Evolutionary conservation across 2,329 filamentous ascomycete species (phyloP).

Genomic region (Aspergillus hortae): DNA sequence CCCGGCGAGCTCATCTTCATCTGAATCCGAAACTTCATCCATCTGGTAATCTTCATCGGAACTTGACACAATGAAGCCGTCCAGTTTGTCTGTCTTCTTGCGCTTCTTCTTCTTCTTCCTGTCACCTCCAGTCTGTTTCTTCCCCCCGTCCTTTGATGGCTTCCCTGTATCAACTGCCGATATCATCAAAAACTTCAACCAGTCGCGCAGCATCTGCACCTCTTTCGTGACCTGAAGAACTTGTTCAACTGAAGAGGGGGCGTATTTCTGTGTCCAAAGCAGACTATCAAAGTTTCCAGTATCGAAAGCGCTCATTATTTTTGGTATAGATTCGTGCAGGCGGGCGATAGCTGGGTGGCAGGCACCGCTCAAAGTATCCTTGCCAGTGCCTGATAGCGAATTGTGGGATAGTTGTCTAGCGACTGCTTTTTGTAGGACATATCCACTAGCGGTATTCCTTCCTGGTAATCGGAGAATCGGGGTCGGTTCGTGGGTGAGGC

Average conservation of each 20-base stretch:
- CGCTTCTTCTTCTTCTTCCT: slow-evolving; percentile 55
- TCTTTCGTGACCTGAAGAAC: slow-evolving; percentile 75
- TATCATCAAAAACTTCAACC: slow-evolving; percentile 74
- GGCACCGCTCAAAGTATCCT: slow-evolving; percentile 4
- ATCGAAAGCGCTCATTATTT: slow-evolving; percentile 74
- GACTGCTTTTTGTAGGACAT: slow-evolving; percentile 25
- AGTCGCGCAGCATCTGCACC: slow-evolving; percentile 68
- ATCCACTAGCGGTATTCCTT: slow-evolving; percentile 28
- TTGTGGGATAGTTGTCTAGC: slow-evolving; percentile 26
- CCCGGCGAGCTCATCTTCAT: slow-evolving; percentile 46
- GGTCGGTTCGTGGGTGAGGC: not conserved
- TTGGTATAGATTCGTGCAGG: slow-evolving; percentile 59
- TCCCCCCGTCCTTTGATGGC: slow-evolving; percentile 24
- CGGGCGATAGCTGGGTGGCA: slow-evolving; percentile 58
- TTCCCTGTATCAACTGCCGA: slow-evolving; percentile 67
- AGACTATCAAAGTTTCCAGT: slow-evolving; percentile 67
- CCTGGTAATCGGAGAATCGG: slow-evolving; percentile 25
- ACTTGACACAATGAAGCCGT: slow-evolving; percentile 75
- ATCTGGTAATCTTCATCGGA: slow-evolving; percentile 70
- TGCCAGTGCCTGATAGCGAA: slow-evolving; percentile 2
- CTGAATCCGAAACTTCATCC: slow-evolving; percentile 63
- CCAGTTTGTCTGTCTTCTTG: slow-evolving; percentile 66
- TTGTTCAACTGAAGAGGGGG: slow-evolving; percentile 64
- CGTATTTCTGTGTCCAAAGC: slow-evolving; percentile 82
- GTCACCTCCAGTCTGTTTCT: slow-evolving; percentile 21